Evolutionary conservation across 2,329 filamentous ascomycete genomes (phyloP).

Genomic region (Teratosphaeria viscida): DNA sequence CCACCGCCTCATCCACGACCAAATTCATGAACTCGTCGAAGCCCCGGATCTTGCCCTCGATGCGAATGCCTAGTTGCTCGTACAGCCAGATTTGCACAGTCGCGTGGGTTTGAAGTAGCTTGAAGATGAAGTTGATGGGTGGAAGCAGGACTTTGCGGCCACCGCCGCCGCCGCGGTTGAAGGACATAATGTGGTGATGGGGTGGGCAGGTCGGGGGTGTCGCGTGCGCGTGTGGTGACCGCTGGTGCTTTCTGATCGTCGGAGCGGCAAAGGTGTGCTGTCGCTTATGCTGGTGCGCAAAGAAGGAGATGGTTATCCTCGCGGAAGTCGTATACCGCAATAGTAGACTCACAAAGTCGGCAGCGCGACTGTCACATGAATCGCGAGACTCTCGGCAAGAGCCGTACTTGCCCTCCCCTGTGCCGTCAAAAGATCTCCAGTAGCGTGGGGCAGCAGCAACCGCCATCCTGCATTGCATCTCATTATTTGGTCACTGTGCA

Average conservation of each 20-base stretch:
- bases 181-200: not conserved
- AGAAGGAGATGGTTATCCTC: no score
- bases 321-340: no score
- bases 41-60: constrained; percentile 92
- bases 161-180: constrained; percentile 34
- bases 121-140: constrained; percentile 86
- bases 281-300: no score
- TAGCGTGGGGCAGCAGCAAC: not conserved
- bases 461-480: not conserved
- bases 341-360: not conserved
- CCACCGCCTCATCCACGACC: constrained; percentile 87
- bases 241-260: not conserved
- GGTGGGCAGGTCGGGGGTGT: not conserved
- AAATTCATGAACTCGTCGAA: constrained; percentile 99
- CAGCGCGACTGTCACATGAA: not conserved
- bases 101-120: constrained; percentile 72
- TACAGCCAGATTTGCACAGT: constrained; percentile 94
- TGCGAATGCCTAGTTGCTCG: constrained; percentile 86
- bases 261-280: not conserved
- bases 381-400: not conserved
- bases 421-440: not conserved
- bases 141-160: constrained; percentile 57
- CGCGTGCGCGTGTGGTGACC: not conserved
- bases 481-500: not conserved
- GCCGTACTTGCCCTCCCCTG: not conserved